Percentiles rank a stretch among this genome's conserved stretches.
These are phyloP conservation scores for Arthrobotrys sinensis DNA, from an alignment of 2,329 filamentous ascomycete species.

Conservation along the genomic window DNA sequence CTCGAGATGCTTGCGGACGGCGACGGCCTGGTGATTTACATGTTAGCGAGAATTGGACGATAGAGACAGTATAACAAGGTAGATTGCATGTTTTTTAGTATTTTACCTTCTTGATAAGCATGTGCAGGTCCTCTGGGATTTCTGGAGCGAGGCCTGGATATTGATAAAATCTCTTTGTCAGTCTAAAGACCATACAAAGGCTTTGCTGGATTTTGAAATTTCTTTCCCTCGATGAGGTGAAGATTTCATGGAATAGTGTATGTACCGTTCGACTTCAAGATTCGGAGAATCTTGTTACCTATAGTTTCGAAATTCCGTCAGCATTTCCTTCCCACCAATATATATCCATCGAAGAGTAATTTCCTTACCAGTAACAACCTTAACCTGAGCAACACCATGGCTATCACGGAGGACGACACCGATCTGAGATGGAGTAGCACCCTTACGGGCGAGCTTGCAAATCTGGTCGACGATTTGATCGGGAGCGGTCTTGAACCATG, in stretches of 20 bases:
- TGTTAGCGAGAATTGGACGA: conserved; percentile 61
- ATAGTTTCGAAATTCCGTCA: conserved; percentile 59
- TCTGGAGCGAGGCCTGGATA: conserved; percentile 95
- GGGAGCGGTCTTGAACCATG: conserved; percentile 98
- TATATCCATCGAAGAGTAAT: conserved; percentile 51
- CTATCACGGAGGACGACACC: conserved; percentile 98
- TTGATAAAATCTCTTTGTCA: conserved; percentile 86
- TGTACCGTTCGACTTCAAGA: conserved; percentile 98
- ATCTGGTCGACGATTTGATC: conserved; percentile 99
- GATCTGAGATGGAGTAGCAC: conserved; percentile 97
- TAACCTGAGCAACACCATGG: conserved; percentile 98
- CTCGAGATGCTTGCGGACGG: conserved; percentile 99
- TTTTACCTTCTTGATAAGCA: conserved; percentile 99
- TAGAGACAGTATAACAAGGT: neutral
- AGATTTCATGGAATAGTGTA: conserved; percentile 67
- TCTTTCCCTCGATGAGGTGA: neutral
- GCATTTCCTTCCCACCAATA: neutral
- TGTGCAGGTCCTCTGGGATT: conserved; percentile 99
- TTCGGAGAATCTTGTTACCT: conserved; percentile 99
- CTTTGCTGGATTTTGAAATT: conserved; percentile 69
- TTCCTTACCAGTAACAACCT: conserved; percentile 90
- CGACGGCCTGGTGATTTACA: conserved; percentile 78
- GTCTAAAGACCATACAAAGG: conserved; percentile 90
- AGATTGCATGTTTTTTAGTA: neutral
- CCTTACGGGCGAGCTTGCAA: conserved; percentile 98